phyloP scores from a whole-genome alignment of 768 basidiomycete species.

The Paxillus ammoniavirescens region DNA sequence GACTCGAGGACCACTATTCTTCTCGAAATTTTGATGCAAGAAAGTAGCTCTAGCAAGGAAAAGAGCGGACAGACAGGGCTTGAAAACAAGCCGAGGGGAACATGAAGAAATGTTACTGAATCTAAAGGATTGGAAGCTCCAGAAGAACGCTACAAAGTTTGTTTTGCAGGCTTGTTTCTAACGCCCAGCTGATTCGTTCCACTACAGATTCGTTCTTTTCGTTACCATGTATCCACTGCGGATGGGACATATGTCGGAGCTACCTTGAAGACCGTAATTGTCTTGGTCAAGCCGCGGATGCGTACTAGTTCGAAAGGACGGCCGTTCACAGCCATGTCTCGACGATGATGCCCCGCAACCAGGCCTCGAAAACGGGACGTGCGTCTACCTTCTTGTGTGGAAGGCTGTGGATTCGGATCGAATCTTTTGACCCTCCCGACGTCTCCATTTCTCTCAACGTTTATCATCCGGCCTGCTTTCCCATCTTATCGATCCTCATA shows the following conservation, averaged over 20 bases:
- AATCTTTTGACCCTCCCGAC: slow-evolving; percentile 23
- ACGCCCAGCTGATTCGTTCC: slow-evolving; percentile 1
- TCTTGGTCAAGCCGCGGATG: too few species aligned
- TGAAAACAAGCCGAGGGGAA: slow-evolving; percentile 44
- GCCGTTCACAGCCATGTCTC: too few species aligned
- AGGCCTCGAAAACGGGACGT: too few species aligned
- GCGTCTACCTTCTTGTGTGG: too few species aligned
- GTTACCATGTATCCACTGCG: slow-evolving; percentile 77
- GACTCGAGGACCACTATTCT: slow-evolving; percentile 67
- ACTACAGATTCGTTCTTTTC: slow-evolving; percentile 65
- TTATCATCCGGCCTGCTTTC: slow-evolving; percentile 45
- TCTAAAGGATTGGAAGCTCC: slow-evolving; percentile 65
- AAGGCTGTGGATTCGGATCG: too few species aligned
- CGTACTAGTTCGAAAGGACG: too few species aligned
- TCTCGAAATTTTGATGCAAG: slow-evolving; percentile 65
- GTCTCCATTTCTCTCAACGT: slow-evolving; percentile 46
- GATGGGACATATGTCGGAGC: slow-evolving; percentile 89
- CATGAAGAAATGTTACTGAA: slow-evolving; percentile 48
- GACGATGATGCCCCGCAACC: too few species aligned
- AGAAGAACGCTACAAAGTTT: slow-evolving; percentile 57
- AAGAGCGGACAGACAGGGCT: slow-evolving; percentile 45
- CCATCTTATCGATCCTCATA: slow-evolving; percentile 33
- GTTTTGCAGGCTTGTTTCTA: slow-evolving; percentile 10
- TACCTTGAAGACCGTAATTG: too few species aligned
- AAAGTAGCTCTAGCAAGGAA: slow-evolving; percentile 53